phyloP scores from a whole-genome alignment of 1,139 yeast species.

The Arxiozyma heterogenica region DNA sequence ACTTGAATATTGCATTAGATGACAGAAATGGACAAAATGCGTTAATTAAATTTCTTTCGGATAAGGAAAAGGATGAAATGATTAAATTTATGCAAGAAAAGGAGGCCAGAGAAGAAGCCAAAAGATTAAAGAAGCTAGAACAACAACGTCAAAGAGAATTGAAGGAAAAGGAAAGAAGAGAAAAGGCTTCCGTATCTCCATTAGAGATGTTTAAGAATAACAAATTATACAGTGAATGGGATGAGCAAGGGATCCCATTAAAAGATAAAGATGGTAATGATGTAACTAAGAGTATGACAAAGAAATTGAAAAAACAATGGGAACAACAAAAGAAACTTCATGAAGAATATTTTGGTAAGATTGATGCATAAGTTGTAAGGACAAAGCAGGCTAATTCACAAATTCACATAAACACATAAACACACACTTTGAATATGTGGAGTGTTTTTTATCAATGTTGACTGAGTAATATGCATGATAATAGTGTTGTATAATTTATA shows the following conservation, averaged over 20 bases:
- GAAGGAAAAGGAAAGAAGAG: slow-evolving; percentile 57
- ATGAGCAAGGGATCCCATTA: slow-evolving; percentile 74
- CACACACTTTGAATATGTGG: not conserved
- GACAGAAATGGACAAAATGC: slow-evolving; percentile 72
- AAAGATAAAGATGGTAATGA: slow-evolving; percentile 74
- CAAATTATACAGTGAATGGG: slow-evolving; percentile 61
- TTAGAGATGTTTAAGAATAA: slow-evolving; percentile 57
- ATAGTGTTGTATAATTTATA: not conserved
- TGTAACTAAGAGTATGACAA: slow-evolving; percentile 74
- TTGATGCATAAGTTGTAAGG: not conserved
- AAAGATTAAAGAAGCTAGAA: slow-evolving; percentile 38
- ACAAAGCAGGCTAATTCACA: not conserved
- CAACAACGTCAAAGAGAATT: slow-evolving; percentile 40
- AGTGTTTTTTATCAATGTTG: not conserved
- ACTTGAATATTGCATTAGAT: slow-evolving; percentile 75
- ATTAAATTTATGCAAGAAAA: slow-evolving; percentile 50
- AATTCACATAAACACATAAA: not conserved
- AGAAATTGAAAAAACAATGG: slow-evolving; percentile 70
- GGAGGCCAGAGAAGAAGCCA: slow-evolving; percentile 44
- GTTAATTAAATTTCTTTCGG: slow-evolving; percentile 68
- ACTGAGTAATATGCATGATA: not conserved
- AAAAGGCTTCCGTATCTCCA: slow-evolving; percentile 64
- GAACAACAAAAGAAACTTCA: slow-evolving; percentile 77
- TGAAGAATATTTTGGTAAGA: slow-evolving; percentile 42
- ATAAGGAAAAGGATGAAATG: slow-evolving; percentile 58